Percentiles rank a stretch among this genome's conserved stretches.
Evolutionary conservation across 2,329 filamentous ascomycete genomes (phyloP).

Genomic region (Leptoxyphium fumago): DNA sequence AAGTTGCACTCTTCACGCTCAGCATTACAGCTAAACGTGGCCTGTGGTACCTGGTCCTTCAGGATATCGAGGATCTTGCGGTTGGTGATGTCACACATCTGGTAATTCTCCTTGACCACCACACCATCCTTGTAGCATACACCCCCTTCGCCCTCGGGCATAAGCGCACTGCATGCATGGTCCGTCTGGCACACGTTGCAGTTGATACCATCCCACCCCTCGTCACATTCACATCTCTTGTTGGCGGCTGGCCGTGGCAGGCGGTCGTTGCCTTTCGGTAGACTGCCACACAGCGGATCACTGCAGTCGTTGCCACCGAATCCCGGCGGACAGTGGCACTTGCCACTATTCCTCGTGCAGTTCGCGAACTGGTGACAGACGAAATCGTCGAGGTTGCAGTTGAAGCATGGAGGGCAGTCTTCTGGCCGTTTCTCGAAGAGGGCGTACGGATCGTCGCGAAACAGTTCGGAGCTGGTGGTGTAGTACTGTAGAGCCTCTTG

Average conservation of each 20-base stretch:
- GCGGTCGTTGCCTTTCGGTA: constrained; percentile 67
- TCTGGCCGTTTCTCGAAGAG: constrained; percentile 59
- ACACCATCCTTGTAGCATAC: constrained; percentile 87
- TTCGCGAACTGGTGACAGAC: constrained; percentile 79
- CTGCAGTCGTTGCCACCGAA: constrained; percentile 93
- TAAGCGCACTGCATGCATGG: constrained; percentile 72
- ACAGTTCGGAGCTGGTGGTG: constrained; percentile 15
- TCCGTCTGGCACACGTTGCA: constrained; percentile 84
- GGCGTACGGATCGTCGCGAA: constrained; percentile 39
- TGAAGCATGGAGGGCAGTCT: constrained; percentile 83
- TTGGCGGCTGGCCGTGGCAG: constrained; percentile 48
- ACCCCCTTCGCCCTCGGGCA: constrained; percentile 62
- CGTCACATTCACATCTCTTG: constrained; percentile 66
- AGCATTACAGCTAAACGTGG: constrained; percentile 81
- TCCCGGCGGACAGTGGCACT: constrained; percentile 81
- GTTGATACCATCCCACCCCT: constrained; percentile 93
- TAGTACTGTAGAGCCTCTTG: constrained; percentile 9
- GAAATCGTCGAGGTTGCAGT: constrained; percentile 89
- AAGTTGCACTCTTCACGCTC: constrained; percentile 73
- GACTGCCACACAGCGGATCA: constrained; percentile 76
- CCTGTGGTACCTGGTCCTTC: constrained; percentile 73
- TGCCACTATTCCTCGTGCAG: constrained; percentile 81
- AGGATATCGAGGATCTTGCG: constrained; percentile 80
- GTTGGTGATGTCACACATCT: constrained; percentile 97
- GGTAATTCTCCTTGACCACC: constrained; percentile 86